Conservation (phyloP, 495 filamentous ascomycete genomes). For the Diplogelasinospora grovesii region DNA sequence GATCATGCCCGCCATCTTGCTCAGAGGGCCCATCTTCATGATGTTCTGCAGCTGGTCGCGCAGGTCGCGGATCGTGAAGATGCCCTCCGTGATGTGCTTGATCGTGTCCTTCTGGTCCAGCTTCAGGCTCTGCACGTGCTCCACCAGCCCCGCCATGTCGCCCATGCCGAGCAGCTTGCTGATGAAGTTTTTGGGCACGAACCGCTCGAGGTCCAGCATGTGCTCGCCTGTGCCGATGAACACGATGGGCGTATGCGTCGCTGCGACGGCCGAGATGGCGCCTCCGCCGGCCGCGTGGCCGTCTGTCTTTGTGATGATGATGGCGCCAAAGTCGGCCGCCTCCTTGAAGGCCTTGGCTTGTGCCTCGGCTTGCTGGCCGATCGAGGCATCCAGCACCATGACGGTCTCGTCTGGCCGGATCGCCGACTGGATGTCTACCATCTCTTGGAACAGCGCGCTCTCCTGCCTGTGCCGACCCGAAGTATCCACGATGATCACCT, state of each 20-base stretch:
- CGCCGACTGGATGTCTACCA: slow-evolving; percentile 92
- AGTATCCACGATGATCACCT: slow-evolving; percentile 98
- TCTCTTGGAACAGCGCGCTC: slow-evolving; percentile 91
- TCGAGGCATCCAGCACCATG: slow-evolving; percentile 93
- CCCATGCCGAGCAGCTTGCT: slow-evolving; percentile 94
- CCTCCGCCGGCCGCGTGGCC: slow-evolving; percentile 92
- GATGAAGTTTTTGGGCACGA: slow-evolving; percentile 85
- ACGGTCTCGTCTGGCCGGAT: slow-evolving; percentile 95
- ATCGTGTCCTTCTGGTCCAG: slow-evolving; percentile 97
- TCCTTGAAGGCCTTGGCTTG: slow-evolving; percentile 97
- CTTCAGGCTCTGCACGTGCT: slow-evolving; percentile 96
- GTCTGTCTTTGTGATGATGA: slow-evolving; percentile 98
- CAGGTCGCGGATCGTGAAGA: slow-evolving; percentile 92
- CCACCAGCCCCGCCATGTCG: slow-evolving; percentile 88
- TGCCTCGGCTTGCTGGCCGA: slow-evolving; percentile 90
- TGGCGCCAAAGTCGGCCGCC: slow-evolving; percentile 93
- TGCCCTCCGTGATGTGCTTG: slow-evolving; percentile 94
- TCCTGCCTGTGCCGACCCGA: slow-evolving; percentile 91
- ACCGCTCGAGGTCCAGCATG: slow-evolving; percentile 88
- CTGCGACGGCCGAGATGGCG: slow-evolving; percentile 96
- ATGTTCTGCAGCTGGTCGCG: slow-evolving; percentile 94
- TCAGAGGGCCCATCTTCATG: slow-evolving; percentile 98
- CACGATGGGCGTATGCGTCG: slow-evolving; percentile 93
- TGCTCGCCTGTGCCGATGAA: slow-evolving; percentile 98
- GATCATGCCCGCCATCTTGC: slow-evolving; percentile 99